These are phyloP conservation scores for Psilocybe tampanensis DNA, from an alignment of 768 basidiomycete genomes.

Conservation along the genomic window DNA sequence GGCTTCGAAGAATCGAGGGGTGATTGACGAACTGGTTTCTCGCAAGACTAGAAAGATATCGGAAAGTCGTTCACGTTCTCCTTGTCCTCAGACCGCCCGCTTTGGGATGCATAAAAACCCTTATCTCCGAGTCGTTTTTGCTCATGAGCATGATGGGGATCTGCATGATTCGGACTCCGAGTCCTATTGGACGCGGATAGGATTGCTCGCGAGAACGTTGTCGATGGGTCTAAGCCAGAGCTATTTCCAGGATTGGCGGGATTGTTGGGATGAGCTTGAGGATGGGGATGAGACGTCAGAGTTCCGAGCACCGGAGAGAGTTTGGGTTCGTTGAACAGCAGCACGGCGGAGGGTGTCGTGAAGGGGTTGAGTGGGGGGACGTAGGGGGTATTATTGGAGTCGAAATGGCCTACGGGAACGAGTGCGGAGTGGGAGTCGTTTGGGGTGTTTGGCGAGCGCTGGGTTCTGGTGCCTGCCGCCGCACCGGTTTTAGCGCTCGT, in stretches of 20 bases:
- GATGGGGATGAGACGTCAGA: constrained; percentile 9
- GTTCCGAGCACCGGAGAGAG: constrained; percentile 24
- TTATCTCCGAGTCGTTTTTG: too few relatives aligned
- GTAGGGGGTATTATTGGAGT: constrained; percentile 26
- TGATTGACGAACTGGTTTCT: too few relatives aligned
- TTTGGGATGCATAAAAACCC: too few relatives aligned
- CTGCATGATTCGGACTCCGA: too few relatives aligned
- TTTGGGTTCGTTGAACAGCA: constrained; percentile 28
- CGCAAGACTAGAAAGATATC: too few relatives aligned
- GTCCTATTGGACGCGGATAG: neutral
- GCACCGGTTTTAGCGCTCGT: neutral
- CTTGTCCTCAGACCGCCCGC: too few relatives aligned
- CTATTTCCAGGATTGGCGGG: too few relatives aligned
- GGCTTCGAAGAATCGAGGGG: too few relatives aligned
- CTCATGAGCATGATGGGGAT: too few relatives aligned
- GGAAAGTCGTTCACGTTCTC: too few relatives aligned
- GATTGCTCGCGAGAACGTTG: neutral
- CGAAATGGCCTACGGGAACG: constrained; percentile 21
- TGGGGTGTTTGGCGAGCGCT: neutral
- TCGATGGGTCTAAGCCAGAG: neutral
- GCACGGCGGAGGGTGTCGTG: constrained; percentile 11
- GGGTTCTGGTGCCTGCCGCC: neutral
- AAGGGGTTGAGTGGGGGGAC: constrained; percentile 16
- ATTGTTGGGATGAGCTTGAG: too few relatives aligned
- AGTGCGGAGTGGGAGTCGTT: neutral